Conservation (phyloP, 768 basidiomycete species). For the Collybia mongolica region DNA sequence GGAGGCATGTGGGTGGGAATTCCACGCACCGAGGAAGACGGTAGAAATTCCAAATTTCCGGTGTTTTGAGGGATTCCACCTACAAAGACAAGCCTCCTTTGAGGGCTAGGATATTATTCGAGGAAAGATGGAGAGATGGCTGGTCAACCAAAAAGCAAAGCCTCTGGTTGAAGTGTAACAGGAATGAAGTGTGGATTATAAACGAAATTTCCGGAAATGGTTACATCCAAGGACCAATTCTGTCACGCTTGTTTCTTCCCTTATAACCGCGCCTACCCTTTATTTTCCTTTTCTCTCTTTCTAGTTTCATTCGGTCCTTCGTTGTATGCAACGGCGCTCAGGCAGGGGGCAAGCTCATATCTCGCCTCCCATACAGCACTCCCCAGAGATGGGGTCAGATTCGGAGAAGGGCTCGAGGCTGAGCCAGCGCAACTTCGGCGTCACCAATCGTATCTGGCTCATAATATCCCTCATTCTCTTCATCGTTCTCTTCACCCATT, state of each 20-base stretch:
- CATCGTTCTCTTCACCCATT: constrained; percentile 57
- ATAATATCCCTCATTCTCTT: constrained; percentile 53
- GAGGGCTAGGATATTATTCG: too few species aligned
- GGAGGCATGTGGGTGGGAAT: too few species aligned
- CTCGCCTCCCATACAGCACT: constrained; percentile 37
- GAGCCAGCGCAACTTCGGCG: constrained; percentile 55
- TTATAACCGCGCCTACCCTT: constrained; percentile 6
- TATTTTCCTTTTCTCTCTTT: constrained; percentile 6
- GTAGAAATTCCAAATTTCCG: too few species aligned
- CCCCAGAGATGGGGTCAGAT: constrained; percentile 45
- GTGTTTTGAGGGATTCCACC: too few species aligned
- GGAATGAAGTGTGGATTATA: too few species aligned
- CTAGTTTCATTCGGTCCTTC: constrained; percentile 5
- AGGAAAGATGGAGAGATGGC: not conserved
- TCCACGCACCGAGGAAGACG: too few species aligned
- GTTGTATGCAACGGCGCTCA: constrained; percentile 61
- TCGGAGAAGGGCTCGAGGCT: constrained; percentile 54
- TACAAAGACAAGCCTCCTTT: too few species aligned
- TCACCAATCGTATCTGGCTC: constrained; percentile 71
- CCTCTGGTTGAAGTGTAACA: too few species aligned
- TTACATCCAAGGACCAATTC: not conserved
- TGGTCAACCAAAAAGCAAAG: too few species aligned
- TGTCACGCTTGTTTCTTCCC: not conserved
- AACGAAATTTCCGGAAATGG: too few species aligned
- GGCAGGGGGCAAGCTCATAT: constrained; percentile 56